These are phyloP conservation scores for Kluyveromyces sp. DNA, from an alignment of 1,139 yeast species.

Conservation along the genomic window DNA sequence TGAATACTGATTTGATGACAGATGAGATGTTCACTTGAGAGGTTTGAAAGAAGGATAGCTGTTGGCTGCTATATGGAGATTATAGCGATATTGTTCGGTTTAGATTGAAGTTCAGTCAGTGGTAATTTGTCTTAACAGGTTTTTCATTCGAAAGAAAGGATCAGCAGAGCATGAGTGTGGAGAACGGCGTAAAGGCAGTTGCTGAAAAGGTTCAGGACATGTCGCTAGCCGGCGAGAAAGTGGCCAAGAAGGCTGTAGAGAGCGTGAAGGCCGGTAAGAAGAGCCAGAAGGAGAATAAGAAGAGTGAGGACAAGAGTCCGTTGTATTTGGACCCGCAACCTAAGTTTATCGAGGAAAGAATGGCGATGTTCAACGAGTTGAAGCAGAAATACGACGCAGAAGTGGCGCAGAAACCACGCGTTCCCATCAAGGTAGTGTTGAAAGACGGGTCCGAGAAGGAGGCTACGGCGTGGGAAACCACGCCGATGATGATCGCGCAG, in stretches of 20 bases:
- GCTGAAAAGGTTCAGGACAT: constrained; percentile 50
- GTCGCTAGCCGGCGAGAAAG: constrained; percentile 31
- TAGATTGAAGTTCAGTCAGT: too few relatives aligned
- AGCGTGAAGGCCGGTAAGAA: constrained; percentile 21
- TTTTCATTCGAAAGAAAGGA: too few relatives aligned
- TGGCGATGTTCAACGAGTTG: constrained; percentile 70
- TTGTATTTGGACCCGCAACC: constrained; percentile 71
- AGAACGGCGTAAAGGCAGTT: constrained; percentile 35
- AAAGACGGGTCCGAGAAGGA: constrained; percentile 78
- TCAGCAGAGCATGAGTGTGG: too few relatives aligned
- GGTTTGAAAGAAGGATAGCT: too few relatives aligned
- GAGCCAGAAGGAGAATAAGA: constrained; percentile 28
- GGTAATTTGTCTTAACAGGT: too few relatives aligned
- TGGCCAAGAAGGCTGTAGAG: constrained; percentile 11
- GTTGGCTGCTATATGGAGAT: too few relatives aligned
- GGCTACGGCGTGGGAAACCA: constrained; percentile 83
- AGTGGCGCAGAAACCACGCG: constrained; percentile 54
- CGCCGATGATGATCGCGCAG: constrained; percentile 80
- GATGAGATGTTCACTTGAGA: too few relatives aligned
- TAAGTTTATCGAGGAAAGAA: constrained; percentile 70
- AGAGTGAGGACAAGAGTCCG: constrained; percentile 33
- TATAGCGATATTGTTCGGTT: too few relatives aligned
- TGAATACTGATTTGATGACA: too few relatives aligned
- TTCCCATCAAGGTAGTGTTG: constrained; percentile 68
- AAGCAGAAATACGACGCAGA: constrained; percentile 72